Evolutionary conservation across 2,329 filamentous ascomycete genomes (phyloP).

Genomic region (Fonsecaea erecta): DNA sequence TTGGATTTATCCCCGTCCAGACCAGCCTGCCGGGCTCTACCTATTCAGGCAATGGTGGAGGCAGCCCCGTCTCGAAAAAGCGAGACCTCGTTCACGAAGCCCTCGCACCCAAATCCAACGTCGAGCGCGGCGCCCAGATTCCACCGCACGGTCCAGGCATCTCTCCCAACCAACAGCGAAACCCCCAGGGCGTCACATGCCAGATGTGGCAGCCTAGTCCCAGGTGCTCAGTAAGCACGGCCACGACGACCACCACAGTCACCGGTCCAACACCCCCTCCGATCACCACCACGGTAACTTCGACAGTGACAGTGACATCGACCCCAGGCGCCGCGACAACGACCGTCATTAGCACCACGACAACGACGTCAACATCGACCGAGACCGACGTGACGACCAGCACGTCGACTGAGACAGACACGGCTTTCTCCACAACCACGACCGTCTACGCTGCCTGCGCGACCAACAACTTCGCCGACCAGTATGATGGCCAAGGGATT

Average conservation of each 20-base stretch:
- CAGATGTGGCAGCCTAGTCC: slow-evolving; percentile 2
- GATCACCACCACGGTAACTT: background rate
- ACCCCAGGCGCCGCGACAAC: slow-evolving; percentile 1
- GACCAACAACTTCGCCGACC: background rate
- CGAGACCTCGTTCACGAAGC: slow-evolving; percentile 1
- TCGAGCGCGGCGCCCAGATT: background rate
- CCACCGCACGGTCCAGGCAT: slow-evolving; percentile 2
- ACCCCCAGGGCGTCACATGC: background rate
- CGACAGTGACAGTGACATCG: background rate
- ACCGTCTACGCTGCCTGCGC: background rate
- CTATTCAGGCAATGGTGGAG: background rate
- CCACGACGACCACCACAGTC: background rate
- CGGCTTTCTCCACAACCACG: background rate
- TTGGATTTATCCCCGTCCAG: background rate
- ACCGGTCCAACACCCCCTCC: background rate
- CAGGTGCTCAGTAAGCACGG: slow-evolving; percentile 3
- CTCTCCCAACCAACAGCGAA: background rate
- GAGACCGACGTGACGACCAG: background rate
- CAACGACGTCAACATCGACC: background rate
- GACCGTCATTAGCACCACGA: slow-evolving; percentile 3
- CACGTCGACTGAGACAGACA: background rate
- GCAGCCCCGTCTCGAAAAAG: background rate
- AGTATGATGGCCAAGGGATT: background rate
- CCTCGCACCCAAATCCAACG: slow-evolving; percentile 2
- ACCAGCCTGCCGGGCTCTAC: background rate